Evolutionary conservation across 169 alveolate genomes (phyloP).

Genomic region (Babesia bovis): DNA sequence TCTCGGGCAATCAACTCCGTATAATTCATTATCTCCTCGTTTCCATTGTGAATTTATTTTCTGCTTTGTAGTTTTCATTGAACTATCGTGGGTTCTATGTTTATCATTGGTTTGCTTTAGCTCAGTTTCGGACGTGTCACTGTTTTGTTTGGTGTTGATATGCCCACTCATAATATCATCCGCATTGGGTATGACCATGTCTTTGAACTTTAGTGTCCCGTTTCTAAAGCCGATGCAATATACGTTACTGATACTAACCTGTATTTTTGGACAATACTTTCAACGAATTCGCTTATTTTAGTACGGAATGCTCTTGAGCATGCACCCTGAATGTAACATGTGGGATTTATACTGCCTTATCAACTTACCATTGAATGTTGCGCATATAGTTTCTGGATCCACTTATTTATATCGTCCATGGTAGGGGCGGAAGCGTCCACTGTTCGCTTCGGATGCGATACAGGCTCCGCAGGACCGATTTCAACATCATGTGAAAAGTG

Average conservation of each 20-base stretch:
- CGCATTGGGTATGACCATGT: slow-evolving; percentile 34
- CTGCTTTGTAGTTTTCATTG: too few species aligned
- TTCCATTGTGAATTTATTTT: too few species aligned
- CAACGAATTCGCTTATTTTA: slow-evolving; percentile 43
- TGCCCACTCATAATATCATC: slow-evolving; percentile 9
- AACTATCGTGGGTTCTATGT: too few species aligned
- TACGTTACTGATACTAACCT: slow-evolving; percentile 10
- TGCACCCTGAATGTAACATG: slow-evolving; percentile 22
- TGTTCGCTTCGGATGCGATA: background rate
- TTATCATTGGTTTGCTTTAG: too few species aligned
- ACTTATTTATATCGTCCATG: slow-evolving; percentile 41
- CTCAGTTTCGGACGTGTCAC: background rate
- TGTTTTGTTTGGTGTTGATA: background rate
- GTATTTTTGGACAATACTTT: slow-evolving; percentile 23
- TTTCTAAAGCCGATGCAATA: background rate
- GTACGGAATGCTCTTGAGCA: slow-evolving; percentile 35
- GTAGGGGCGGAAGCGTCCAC: slow-evolving; percentile 6
- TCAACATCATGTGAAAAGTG: slow-evolving; percentile 3
- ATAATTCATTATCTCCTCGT: too few species aligned
- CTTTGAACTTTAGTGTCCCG: slow-evolving; percentile 21
- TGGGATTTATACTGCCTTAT: background rate
- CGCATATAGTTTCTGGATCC: slow-evolving; percentile 53
- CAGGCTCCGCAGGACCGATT: background rate
- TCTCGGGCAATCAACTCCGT: background rate
- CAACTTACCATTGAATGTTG: slow-evolving; percentile 46